Evolutionary conservation across 805 yeast species (phyloP), one percentile per base, ranked within the genome.

Genomic region (Monosporozyma aerobia): DNA sequence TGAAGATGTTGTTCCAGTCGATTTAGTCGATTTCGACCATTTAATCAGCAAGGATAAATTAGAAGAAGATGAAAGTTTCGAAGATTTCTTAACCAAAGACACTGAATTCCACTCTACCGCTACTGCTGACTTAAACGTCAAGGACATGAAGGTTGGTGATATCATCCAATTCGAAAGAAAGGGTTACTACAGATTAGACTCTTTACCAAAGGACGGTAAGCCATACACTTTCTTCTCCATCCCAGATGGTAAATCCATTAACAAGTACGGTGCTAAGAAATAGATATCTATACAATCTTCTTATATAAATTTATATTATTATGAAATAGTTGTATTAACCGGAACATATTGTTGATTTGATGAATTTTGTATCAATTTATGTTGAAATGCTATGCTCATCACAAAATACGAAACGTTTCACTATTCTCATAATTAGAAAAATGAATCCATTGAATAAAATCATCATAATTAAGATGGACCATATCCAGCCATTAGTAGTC

Each of bases 161-260:
- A 76, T 90, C 54, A 82, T 92, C 61, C 98, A 92, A 75, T 90
- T 92, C 60, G 98, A 92, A 75, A 87, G 98, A 77, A 92, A 92
- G 76, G 98, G 98, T 63, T 92, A 89, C 78, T 92, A 74, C 81
- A 81, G 94, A 68, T 76, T 90, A 56, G 98, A 92, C 61, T 59
- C 74, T 57, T 51, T 63, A 50, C 77, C 76, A 56, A 69, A 73
- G 35, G 80, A 77, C 54, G 86, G 83, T 53, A 74, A 80, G 61
- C 80, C 81, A 57, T 84, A 81, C 57, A 83, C 85, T 49, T 85
- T 92, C 77, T 92, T 86, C 74, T 85, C 96, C 59, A 89, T 92
- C 62, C 98, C 98, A 57, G 98, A 92, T 70, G 98, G 98, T 69
- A 92, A 90, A 74, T 70, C 84, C 51, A 85, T 82, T 44, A 83